These are phyloP conservation scores for Dothideomycetes sp. DNA, from an alignment of 2,329 filamentous ascomycete genomes.

Conservation along the genomic window DNA sequence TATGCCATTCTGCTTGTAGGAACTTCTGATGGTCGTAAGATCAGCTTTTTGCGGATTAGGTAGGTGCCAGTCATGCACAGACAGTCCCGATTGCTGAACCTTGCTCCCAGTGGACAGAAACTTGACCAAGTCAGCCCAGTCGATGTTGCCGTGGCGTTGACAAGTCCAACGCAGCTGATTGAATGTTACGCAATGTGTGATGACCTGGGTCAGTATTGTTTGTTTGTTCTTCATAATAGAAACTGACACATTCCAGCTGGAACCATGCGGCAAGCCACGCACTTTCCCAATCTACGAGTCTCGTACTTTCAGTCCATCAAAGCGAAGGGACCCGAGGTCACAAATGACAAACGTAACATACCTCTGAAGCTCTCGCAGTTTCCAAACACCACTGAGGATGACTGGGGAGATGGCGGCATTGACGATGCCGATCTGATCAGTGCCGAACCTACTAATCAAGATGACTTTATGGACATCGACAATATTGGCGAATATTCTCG, in stretches of 20 bases:
- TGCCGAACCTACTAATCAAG: slow-evolving; percentile 28
- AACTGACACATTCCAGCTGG: slow-evolving; percentile 36
- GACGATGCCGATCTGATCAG: slow-evolving; percentile 45
- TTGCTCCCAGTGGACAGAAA: slow-evolving; percentile 55
- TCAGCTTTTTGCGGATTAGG: slow-evolving; percentile 59
- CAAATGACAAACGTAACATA: slow-evolving; percentile 25
- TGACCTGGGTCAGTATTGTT: slow-evolving; percentile 52
- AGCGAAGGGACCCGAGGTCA: slow-evolving; percentile 39
- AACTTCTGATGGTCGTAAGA: slow-evolving; percentile 56
- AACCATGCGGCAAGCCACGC: slow-evolving; percentile 44
- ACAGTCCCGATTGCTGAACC: slow-evolving; percentile 16
- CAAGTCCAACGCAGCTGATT: slow-evolving; percentile 47
- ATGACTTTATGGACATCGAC: slow-evolving; percentile 45
- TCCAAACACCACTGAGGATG: slow-evolving; percentile 24
- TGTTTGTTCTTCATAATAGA: background rate
- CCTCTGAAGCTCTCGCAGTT: too few species aligned
- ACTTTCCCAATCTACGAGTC: slow-evolving; percentile 42
- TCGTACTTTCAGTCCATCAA: slow-evolving; percentile 33
- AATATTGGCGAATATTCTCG: slow-evolving; percentile 30
- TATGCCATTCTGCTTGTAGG: slow-evolving; percentile 68
- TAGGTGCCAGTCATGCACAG: slow-evolving; percentile 21
- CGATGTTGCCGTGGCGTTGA: slow-evolving; percentile 49
- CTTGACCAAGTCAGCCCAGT: slow-evolving; percentile 55
- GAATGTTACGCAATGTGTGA: slow-evolving; percentile 72
- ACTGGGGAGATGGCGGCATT: slow-evolving; percentile 45